Percentiles rank a stretch among this genome's conserved stretches.
Evolutionary conservation across 129 eudicot genomes (phyloP).

Genomic region (Artemisia annua): DNA sequence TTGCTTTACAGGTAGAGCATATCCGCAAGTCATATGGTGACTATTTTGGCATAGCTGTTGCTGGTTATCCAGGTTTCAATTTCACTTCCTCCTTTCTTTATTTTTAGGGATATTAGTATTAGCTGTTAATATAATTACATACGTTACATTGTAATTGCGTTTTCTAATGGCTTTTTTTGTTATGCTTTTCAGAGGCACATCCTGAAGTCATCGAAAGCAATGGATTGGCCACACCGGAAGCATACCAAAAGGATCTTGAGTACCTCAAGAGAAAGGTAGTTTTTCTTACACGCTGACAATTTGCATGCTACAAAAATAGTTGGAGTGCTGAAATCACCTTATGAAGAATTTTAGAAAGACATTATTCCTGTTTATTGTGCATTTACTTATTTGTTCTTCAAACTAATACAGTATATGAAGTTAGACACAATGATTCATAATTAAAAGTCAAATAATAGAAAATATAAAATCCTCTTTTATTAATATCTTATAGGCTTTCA

Average conservation of each 20-base stretch:
- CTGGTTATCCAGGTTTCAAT: slow-evolving; percentile 91
- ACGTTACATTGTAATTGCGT: background rate
- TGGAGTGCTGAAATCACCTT: background rate
- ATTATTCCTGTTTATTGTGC: slow-evolving; percentile 9
- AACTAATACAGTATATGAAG: background rate
- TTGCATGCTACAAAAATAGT: background rate
- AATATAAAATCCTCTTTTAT: background rate
- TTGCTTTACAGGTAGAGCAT: slow-evolving; percentile 73
- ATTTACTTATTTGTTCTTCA: background rate
- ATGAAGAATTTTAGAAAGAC: too few species aligned
- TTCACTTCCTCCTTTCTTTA: slow-evolving; percentile 11
- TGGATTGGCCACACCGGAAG: slow-evolving; percentile 77
- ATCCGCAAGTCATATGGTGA: slow-evolving; percentile 77
- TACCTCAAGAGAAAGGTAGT: slow-evolving; percentile 88
- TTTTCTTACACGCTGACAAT: background rate
- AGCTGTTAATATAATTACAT: background rate
- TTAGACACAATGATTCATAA: too few species aligned
- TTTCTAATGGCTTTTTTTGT: background rate
- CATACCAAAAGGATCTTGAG: slow-evolving; percentile 78
- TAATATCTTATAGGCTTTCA: background rate
- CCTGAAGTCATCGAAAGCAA: slow-evolving; percentile 78
- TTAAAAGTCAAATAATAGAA: too few species aligned
- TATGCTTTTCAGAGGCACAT: slow-evolving; percentile 74
- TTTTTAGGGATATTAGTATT: background rate
- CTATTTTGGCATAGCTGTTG: slow-evolving; percentile 97